A percentile compares a stretch with the other conserved stretches of the same genome.
These are phyloP conservation scores for Nelumbo lutea DNA, from an alignment of 164 flowering plant species.

Conservation along the genomic window DNA sequence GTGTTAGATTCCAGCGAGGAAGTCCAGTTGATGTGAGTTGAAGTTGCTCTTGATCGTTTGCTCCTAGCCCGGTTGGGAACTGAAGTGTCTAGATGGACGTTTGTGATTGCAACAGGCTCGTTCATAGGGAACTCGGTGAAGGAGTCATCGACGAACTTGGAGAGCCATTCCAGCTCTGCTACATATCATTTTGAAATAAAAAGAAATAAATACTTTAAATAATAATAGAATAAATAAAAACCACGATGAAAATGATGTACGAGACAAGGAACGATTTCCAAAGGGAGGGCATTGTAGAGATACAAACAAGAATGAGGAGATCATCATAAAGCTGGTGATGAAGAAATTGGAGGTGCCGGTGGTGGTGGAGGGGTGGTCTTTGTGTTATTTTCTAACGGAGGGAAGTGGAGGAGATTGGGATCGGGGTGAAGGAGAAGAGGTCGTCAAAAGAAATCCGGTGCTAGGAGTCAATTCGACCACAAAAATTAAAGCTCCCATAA, in stretches of 20 bases:
- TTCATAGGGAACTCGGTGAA: constrained; percentile 31
- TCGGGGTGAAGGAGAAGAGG: constrained; percentile 20
- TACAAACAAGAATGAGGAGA: constrained; percentile 42
- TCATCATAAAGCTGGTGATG: constrained; percentile 27
- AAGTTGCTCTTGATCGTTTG: constrained; percentile 31
- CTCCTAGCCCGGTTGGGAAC: constrained; percentile 15
- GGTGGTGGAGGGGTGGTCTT: constrained; percentile 7
- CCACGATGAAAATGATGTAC: not conserved
- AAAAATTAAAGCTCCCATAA: too few species aligned
- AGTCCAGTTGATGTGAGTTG: constrained; percentile 13
- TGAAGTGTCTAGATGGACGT: not conserved
- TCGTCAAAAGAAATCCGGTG: constrained; percentile 44
- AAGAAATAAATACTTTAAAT: not conserved
- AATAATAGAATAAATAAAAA: not conserved
- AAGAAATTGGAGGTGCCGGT: not conserved
- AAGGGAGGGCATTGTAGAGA: not conserved
- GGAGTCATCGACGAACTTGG: constrained; percentile 58
- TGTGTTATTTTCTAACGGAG: constrained; percentile 9
- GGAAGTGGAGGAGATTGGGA: constrained; percentile 1
- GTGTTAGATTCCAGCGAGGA: constrained; percentile 10
- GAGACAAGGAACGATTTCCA: not conserved
- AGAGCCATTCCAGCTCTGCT: constrained; percentile 71
- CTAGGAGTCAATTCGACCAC: constrained; percentile 8
- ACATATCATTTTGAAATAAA: constrained; percentile 42
- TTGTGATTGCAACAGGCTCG: constrained; percentile 16